Conservation (phyloP, 2,329 filamentous ascomycete species). For the Ophiostoma sp. region DNA sequence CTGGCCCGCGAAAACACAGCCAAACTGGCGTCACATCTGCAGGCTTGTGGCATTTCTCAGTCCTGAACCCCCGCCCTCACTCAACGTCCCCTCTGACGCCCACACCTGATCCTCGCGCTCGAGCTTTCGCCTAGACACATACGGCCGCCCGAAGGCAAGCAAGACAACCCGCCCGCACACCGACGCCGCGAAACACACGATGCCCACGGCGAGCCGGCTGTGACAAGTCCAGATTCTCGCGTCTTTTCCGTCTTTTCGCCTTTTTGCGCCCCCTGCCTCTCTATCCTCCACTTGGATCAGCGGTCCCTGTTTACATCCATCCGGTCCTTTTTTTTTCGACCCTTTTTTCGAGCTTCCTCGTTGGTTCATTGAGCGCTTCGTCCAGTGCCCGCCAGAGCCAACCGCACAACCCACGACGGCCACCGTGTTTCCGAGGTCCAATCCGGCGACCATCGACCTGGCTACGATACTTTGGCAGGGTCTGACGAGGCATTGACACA, state of each 20-base stretch:
- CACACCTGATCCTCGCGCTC: conserved; percentile 13
- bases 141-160: background rate
- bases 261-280: background rate
- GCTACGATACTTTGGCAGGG: background rate
- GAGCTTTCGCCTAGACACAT: conserved; percentile 12
- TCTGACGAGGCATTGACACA: background rate
- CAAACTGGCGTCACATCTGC: conserved; percentile 17
- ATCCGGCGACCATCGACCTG: background rate
- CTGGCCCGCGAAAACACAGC: conserved; percentile 8
- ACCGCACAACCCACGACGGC: background rate
- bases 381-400: background rate
- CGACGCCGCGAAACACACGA: conserved; percentile 8
- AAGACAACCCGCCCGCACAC: background rate
- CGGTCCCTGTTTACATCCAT: background rate
- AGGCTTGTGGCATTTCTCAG: conserved; percentile 1
- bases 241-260: background rate
- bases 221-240: background rate
- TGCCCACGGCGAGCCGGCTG: background rate
- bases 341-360: conserved; percentile 7
- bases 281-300: background rate
- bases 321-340: background rate
- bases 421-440: background rate
- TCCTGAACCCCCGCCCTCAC: conserved; percentile 15
- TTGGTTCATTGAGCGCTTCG: conserved; percentile 7
- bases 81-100: conserved; percentile 11